phyloP scores from a whole-genome alignment of 2,329 filamentous ascomycete genomes.

The Westerdykella aurantiaca region DNA sequence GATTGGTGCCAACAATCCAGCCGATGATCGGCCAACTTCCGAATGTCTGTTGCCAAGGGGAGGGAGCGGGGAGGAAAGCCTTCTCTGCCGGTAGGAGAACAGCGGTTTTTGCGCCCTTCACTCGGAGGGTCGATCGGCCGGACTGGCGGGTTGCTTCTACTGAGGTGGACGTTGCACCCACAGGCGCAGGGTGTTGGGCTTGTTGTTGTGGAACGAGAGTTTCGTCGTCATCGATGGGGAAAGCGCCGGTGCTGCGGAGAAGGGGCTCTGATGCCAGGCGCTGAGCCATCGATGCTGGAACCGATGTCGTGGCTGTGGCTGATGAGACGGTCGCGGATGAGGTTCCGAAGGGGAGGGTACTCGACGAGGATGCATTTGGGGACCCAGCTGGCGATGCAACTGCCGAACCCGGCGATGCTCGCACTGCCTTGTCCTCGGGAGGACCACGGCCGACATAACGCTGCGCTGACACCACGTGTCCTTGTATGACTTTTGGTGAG shows the following conservation, averaged over 20 bases:
- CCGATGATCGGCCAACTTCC: conserved; percentile 48
- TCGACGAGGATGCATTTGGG: conserved; percentile 31
- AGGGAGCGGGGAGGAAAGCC: conserved; percentile 42
- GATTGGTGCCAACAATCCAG: conserved; percentile 40
- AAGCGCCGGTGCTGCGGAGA: conserved; percentile 14
- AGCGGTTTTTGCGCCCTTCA: conserved; percentile 33
- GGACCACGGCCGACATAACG: conserved; percentile 43
- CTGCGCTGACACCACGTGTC: conserved; percentile 46
- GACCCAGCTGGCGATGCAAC: conserved; percentile 25
- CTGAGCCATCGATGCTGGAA: conserved; percentile 19
- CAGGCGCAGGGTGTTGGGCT: conserved; percentile 33
- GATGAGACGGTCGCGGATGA: conserved; percentile 37
- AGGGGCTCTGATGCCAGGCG: conserved; percentile 21
- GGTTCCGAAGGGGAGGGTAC: conserved; percentile 22
- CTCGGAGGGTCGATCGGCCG: conserved; percentile 20
- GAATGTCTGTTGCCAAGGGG: conserved; percentile 39
- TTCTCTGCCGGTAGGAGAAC: conserved; percentile 41
- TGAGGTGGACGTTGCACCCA: conserved; percentile 7
- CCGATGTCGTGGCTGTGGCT: conserved; percentile 34
- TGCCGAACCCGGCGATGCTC: conserved; percentile 26
- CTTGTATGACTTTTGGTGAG: conserved; percentile 44
- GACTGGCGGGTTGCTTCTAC: conserved; percentile 15
- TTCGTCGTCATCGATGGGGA: conserved; percentile 19
- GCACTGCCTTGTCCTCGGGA: conserved; percentile 39
- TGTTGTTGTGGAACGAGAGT: conserved; percentile 6